Evolutionary conservation across 352 stramenopile genomes (phyloP).

Genomic region (Pythium dissimile): DNA sequence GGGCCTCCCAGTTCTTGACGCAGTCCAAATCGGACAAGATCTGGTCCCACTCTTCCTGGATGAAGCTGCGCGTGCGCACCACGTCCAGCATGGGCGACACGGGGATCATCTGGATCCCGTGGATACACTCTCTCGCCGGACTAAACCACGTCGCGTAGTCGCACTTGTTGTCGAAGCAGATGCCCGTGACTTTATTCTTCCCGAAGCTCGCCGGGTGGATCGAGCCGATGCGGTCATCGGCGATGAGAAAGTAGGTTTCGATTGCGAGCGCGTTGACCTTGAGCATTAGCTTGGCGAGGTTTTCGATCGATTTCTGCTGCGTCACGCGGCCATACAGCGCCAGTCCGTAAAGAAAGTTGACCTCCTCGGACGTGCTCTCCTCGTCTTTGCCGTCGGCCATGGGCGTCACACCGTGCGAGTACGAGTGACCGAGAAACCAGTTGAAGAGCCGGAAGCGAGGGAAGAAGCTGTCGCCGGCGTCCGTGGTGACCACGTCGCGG

Average conservation of each 20-base stretch:
- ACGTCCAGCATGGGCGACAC: conserved; percentile 59
- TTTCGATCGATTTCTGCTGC: conserved; percentile 26
- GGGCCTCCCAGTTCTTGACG: conserved; percentile 47
- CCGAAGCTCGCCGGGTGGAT: conserved; percentile 46
- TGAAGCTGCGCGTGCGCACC: conserved; percentile 49
- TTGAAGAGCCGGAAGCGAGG: conserved; percentile 59
- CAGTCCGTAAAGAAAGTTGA: conserved; percentile 60
- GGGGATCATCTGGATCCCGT: conserved; percentile 76
- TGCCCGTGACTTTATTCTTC: conserved; percentile 59
- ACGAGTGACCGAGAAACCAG: conserved; percentile 68
- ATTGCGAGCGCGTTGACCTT: conserved; percentile 56
- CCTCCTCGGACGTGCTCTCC: conserved; percentile 69
- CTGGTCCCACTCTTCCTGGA: conserved; percentile 58
- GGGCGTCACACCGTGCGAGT: conserved; percentile 64
- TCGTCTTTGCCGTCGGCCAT: conserved; percentile 69
- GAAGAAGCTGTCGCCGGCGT: conserved; percentile 45
- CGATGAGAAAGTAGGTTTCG: conserved; percentile 67
- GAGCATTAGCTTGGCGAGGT: conserved; percentile 51
- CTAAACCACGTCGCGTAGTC: conserved; percentile 79
- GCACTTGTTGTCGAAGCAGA: conserved; percentile 32
- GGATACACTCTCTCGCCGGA: conserved; percentile 61
- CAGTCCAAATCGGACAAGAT: conserved; percentile 48
- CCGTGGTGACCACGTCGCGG: conserved; percentile 50
- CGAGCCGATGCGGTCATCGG: conserved; percentile 35
- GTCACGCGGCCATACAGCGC: conserved; percentile 54